A percentile compares a stretch with the other conserved stretches of the same genome.
These are phyloP conservation scores for Sanguinoderma infundibulare DNA, from an alignment of 1,284 basidiomycete species.

Conservation along the genomic window DNA sequence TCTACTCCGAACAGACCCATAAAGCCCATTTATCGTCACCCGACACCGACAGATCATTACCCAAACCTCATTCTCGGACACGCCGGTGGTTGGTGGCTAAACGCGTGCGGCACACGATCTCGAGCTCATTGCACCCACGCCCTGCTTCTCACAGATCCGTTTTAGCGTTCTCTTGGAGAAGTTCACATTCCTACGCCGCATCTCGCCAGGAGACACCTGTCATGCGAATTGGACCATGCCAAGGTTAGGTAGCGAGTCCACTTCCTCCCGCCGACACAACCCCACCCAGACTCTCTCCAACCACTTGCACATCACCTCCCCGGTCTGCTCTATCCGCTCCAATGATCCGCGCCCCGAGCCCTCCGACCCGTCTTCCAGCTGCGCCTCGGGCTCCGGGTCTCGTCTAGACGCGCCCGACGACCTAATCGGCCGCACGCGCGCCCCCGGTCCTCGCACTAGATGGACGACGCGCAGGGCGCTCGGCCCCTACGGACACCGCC, in stretches of 20 bases:
- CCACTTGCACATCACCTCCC: constrained; percentile 15
- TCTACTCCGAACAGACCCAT: neutral
- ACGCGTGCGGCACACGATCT: neutral
- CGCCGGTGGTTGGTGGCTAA: neutral
- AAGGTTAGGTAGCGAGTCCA: constrained; percentile 21
- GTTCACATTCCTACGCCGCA: neutral
- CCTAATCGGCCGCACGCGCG: constrained; percentile 7
- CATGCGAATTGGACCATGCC: constrained; percentile 16
- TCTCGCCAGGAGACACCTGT: too few species aligned
- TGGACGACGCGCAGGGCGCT: constrained; percentile 19
- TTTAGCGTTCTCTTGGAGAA: neutral
- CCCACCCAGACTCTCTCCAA: constrained; percentile 19
- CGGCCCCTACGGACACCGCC: constrained; percentile 23
- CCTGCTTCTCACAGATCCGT: neutral
- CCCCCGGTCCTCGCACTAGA: constrained; percentile 15
- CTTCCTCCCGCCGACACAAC: constrained; percentile 21
- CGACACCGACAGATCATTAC: neutral
- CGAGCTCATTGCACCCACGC: neutral
- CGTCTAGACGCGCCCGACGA: constrained; percentile 10
- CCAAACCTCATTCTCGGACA: neutral
- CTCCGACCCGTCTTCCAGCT: neutral
- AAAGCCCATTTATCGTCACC: neutral
- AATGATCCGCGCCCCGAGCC: constrained; percentile 2
- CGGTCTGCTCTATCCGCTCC: constrained; percentile 8
- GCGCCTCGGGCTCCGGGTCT: neutral